A percentile compares a stretch with the other conserved stretches of the same genome.
Conservation (phyloP, 176 grass and related monocot species). For the Cocos nucifera region DNA sequence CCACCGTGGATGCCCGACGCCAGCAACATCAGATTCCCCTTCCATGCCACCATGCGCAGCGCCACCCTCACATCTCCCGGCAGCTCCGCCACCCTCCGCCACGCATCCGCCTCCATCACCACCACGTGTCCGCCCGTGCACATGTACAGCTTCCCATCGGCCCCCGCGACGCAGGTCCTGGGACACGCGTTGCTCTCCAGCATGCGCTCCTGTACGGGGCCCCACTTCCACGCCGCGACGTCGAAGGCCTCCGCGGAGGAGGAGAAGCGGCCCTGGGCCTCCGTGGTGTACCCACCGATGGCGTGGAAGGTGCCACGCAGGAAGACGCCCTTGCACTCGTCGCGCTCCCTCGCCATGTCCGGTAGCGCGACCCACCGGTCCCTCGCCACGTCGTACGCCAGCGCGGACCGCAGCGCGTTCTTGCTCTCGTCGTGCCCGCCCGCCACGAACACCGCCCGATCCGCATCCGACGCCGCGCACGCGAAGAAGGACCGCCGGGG, state of each 20-base stretch:
- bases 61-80: constrained; percentile 47
- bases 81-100: constrained; percentile 45
- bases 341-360: constrained; percentile 68
- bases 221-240: constrained; percentile 31
- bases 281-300: constrained; percentile 69
- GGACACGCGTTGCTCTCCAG: constrained; percentile 45
- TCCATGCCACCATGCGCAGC: constrained; percentile 16
- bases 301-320: constrained; percentile 47
- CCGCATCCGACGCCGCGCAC: constrained; percentile 27
- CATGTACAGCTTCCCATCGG: constrained; percentile 43
- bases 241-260: constrained; percentile 57
- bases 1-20: constrained; percentile 51
- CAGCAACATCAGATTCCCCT: constrained; percentile 42
- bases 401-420: constrained; percentile 71
- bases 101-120: constrained; percentile 23
- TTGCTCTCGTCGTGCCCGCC: constrained; percentile 92
- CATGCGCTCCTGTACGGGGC: constrained; percentile 7
- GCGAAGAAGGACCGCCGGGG: constrained; percentile 71
- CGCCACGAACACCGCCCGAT: constrained; percentile 46
- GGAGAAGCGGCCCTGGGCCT: constrained; percentile 57
- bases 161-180: constrained; percentile 30
- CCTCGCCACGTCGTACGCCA: constrained; percentile 49
- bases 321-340: constrained; percentile 72
- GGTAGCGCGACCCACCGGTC: constrained; percentile 52
- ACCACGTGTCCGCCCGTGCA: constrained; percentile 38